phyloP scores from a whole-genome alignment of 352 stramenopile genomes.

The Phytophthora meadii region DNA sequence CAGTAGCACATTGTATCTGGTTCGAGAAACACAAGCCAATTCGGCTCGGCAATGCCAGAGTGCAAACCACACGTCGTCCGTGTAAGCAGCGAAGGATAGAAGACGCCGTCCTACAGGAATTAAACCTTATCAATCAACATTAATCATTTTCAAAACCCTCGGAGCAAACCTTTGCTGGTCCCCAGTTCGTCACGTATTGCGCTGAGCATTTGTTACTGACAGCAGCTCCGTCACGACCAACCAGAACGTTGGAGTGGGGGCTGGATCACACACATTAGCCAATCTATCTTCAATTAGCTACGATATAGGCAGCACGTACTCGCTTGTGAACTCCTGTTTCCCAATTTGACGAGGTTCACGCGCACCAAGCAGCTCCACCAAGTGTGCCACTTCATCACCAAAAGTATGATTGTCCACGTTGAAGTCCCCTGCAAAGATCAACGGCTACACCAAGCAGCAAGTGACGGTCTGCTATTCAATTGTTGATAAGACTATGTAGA shows the following conservation, averaged over 20 bases:
- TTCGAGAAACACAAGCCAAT: slow-evolving; percentile 46
- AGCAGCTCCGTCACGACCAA: slow-evolving; percentile 81
- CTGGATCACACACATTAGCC: slow-evolving; percentile 29
- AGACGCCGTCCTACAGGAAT: slow-evolving; percentile 54
- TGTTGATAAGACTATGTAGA: not conserved
- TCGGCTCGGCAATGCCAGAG: slow-evolving; percentile 12
- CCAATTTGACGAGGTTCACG: slow-evolving; percentile 56
- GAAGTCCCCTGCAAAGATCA: slow-evolving; percentile 86
- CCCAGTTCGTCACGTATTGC: slow-evolving; percentile 81
- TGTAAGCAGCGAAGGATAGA: slow-evolving; percentile 56
- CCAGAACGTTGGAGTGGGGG: slow-evolving; percentile 77
- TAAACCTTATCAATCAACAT: not conserved
- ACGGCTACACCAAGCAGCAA: slow-evolving; percentile 44
- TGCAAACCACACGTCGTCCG: slow-evolving; percentile 58
- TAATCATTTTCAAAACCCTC: too few species aligned
- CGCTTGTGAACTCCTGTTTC: slow-evolving; percentile 77
- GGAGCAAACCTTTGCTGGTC: slow-evolving; percentile 47
- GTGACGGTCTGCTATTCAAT: not conserved
- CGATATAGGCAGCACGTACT: slow-evolving; percentile 48
- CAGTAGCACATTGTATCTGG: slow-evolving; percentile 75
- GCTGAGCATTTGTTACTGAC: slow-evolving; percentile 74
- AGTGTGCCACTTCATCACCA: slow-evolving; percentile 64
- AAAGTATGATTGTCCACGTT: slow-evolving; percentile 89
- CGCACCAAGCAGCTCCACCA: slow-evolving; percentile 64
- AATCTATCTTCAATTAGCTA: not conserved